These are phyloP conservation scores for Teratosphaeria pseudoeucalypti DNA, from an alignment of 2,329 filamentous ascomycete genomes.

Conservation along the genomic window DNA sequence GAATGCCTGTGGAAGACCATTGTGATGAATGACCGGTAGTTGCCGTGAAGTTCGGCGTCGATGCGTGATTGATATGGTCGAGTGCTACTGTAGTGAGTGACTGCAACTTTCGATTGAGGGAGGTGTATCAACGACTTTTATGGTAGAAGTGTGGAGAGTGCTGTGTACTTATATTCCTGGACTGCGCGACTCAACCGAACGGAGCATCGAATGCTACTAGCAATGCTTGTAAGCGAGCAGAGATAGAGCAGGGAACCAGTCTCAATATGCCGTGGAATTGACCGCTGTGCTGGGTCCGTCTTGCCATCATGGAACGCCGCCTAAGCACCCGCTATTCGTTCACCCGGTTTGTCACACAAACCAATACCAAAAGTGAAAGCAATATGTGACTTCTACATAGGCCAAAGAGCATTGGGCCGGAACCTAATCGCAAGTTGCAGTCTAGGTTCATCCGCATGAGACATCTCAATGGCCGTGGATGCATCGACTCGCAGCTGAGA, in stretches of 20 bases:
- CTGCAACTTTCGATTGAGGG: neutral
- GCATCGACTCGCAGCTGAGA: neutral
- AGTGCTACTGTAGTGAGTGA: neutral
- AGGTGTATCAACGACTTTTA: neutral
- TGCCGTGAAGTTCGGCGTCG: neutral
- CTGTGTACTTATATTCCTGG: neutral
- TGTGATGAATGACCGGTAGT: neutral
- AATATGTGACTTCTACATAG: neutral
- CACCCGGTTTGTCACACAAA: neutral
- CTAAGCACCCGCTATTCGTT: neutral
- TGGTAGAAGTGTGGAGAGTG: neutral
- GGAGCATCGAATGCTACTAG: neutral
- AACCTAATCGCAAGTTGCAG: neutral
- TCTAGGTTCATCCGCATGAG: neutral
- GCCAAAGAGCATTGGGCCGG: neutral
- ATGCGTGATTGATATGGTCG: neutral
- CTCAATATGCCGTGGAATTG: neutral
- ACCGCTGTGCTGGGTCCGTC: neutral
- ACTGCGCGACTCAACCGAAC: neutral
- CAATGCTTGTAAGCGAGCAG: neutral
- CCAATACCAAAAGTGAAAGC: neutral
- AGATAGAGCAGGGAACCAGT: neutral
- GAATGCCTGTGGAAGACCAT: conserved; percentile 21
- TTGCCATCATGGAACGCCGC: neutral
- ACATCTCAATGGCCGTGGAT: neutral